Evolutionary conservation across 2,329 filamentous ascomycete species (phyloP).

Genomic region (Nemania sp.): DNA sequence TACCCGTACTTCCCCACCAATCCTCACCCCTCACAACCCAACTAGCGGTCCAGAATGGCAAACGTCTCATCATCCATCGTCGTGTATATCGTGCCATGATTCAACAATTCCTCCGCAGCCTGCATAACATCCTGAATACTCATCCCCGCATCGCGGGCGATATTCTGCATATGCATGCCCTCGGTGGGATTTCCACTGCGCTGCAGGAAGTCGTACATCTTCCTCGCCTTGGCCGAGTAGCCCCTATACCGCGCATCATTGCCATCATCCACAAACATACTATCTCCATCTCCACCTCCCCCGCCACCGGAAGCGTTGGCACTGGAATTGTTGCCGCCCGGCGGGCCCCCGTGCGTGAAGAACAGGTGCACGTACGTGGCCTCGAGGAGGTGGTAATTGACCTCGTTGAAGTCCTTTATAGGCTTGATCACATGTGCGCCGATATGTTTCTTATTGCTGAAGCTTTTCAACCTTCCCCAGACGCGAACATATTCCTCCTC

Average conservation of each 20-base stretch:
- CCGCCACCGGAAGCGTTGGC: constrained; percentile 38
- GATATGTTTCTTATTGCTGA: constrained; percentile 82
- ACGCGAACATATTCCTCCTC: constrained; percentile 82
- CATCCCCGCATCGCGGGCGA: constrained; percentile 68
- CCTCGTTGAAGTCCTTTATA: constrained; percentile 84
- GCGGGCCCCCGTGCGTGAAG: constrained; percentile 67
- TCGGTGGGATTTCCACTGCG: constrained; percentile 73
- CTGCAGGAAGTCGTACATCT: constrained; percentile 72
- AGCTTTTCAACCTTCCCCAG: constrained; percentile 81
- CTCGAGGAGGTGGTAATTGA: constrained; percentile 90
- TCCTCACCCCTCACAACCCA: neutral
- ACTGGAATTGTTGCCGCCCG: constrained; percentile 43
- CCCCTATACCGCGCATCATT: constrained; percentile 47
- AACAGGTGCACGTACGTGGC: constrained; percentile 85
- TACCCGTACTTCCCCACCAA: too few relatives aligned
- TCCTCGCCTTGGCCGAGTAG: constrained; percentile 63
- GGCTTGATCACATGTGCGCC: constrained; percentile 79
- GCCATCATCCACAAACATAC: constrained; percentile 59
- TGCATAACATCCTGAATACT: constrained; percentile 70
- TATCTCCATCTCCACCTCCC: constrained; percentile 46
- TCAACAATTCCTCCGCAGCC: constrained; percentile 80
- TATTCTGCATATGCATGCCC: constrained; percentile 78
- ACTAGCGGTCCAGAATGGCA: constrained; percentile 71
- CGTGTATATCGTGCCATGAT: constrained; percentile 77
- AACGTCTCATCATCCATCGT: constrained; percentile 93